Percentiles rank a stretch among this genome's conserved stretches.
Evolutionary conservation across 2,329 filamentous ascomycete species (phyloP).

Genomic region (Dendrostoma leiphaemia): DNA sequence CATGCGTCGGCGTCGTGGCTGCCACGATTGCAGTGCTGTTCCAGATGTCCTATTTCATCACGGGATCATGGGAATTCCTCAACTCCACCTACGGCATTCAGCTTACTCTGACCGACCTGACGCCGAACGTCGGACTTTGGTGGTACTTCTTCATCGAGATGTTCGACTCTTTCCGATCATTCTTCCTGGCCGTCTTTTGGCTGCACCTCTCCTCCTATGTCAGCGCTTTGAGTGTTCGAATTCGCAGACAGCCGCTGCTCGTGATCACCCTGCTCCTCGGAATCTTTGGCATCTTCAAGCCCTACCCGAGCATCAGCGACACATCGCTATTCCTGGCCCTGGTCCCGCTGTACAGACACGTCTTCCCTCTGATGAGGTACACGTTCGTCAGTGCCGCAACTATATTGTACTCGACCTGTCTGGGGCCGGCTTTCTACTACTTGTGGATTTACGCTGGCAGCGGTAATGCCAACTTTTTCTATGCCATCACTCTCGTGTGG

Average conservation of each 20-base stretch:
- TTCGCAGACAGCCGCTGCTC: slow-evolving; percentile 83
- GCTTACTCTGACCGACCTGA: slow-evolving; percentile 84
- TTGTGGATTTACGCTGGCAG: slow-evolving; percentile 98
- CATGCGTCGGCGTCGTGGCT: slow-evolving; percentile 51
- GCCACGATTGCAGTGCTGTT: slow-evolving; percentile 62
- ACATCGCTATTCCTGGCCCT: slow-evolving; percentile 81
- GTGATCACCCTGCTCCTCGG: slow-evolving; percentile 82
- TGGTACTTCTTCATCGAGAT: slow-evolving; percentile 99
- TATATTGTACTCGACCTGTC: slow-evolving; percentile 80
- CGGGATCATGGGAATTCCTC: slow-evolving; percentile 84
- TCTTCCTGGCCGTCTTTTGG: slow-evolving; percentile 98
- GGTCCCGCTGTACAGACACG: slow-evolving; percentile 82
- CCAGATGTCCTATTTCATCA: slow-evolving; percentile 69
- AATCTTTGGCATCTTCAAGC: slow-evolving; percentile 93
- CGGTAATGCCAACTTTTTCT: slow-evolving; percentile 99
- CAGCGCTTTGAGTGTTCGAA: slow-evolving; percentile 76
- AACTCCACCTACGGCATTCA: slow-evolving; percentile 90
- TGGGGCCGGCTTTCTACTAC: slow-evolving; percentile 94
- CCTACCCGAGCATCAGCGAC: slow-evolving; percentile 91
- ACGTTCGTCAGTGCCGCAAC: slow-evolving; percentile 82
- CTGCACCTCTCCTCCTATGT: slow-evolving; percentile 90
- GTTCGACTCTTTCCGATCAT: slow-evolving; percentile 96
- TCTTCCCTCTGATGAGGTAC: slow-evolving; percentile 92
- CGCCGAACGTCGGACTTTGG: slow-evolving; percentile 94
- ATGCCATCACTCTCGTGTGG: slow-evolving; percentile 98